These are phyloP conservation scores for Dianthus caryophyllus DNA, from an alignment of 148 eudicot species.

Conservation along the genomic window DNA sequence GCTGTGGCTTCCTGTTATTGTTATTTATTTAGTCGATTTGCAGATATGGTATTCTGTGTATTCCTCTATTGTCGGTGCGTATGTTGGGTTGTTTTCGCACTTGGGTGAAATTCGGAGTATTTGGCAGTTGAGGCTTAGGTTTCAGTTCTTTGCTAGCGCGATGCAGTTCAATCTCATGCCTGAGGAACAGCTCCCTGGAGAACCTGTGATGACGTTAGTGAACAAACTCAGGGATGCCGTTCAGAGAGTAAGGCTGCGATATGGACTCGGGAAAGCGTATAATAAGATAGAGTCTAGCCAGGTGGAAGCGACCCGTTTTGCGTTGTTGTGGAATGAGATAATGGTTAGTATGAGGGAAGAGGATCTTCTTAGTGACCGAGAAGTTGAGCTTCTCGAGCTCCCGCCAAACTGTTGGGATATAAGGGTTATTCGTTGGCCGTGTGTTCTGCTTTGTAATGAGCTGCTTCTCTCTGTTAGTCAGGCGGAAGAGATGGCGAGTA, in stretches of 20 bases:
- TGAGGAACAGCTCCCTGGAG: slow-evolving; percentile 38
- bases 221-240: slow-evolving; percentile 65
- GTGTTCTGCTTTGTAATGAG: slow-evolving; percentile 80
- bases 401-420: slow-evolving; percentile 82
- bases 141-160: slow-evolving; percentile 94
- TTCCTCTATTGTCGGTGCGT: slow-evolving; percentile 60
- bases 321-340: slow-evolving; percentile 90
- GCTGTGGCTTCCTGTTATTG: slow-evolving; percentile 74
- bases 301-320: slow-evolving; percentile 81
- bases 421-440: slow-evolving; percentile 92
- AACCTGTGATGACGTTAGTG: slow-evolving; percentile 42
- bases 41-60: slow-evolving; percentile 83
- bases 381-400: slow-evolving; percentile 75
- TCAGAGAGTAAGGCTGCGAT: slow-evolving; percentile 64
- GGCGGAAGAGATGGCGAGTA: slow-evolving; percentile 48
- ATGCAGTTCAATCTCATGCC: slow-evolving; percentile 91
- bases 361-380: slow-evolving; percentile 76
- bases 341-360: slow-evolving; percentile 75
- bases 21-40: slow-evolving; percentile 76
- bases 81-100: slow-evolving; percentile 73
- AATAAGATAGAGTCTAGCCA: slow-evolving; percentile 75
- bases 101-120: slow-evolving; percentile 88
- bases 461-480: slow-evolving; percentile 75
- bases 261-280: slow-evolving; percentile 76
- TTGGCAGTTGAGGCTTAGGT: slow-evolving; percentile 78